phyloP scores from a whole-genome alignment of 2,329 filamentous ascomycete species.

The Paraconiothyrium brasiliense region DNA sequence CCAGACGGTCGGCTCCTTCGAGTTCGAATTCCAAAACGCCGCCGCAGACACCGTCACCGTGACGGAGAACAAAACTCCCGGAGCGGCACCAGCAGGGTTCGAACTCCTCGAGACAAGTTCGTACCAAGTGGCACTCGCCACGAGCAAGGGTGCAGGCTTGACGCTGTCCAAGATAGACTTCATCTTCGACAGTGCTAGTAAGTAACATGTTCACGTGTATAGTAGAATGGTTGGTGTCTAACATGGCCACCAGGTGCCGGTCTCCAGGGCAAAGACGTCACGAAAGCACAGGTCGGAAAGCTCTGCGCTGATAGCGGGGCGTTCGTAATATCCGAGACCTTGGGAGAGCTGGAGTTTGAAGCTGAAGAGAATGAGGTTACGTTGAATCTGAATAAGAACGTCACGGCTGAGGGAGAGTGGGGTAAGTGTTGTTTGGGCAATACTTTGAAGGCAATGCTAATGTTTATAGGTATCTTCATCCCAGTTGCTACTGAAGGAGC shows the following conservation, averaged over 20 bases:
- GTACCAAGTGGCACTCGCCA: conserved; percentile 27
- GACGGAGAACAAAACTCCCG: conserved; percentile 29
- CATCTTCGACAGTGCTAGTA: conserved; percentile 32
- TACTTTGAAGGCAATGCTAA: neutral
- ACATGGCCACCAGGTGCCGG: conserved; percentile 19
- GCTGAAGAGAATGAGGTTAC: conserved; percentile 36
- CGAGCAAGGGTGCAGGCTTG: conserved; percentile 32
- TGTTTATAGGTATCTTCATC: neutral
- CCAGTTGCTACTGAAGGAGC: neutral
- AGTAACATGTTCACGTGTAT: neutral
- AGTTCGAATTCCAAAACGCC: conserved; percentile 31
- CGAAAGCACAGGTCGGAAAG: conserved; percentile 29
- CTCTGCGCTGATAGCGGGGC: conserved; percentile 29
- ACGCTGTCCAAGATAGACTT: conserved; percentile 36
- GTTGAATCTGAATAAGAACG: conserved; percentile 34
- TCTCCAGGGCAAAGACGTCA: conserved; percentile 31
- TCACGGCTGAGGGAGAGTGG: conserved; percentile 35
- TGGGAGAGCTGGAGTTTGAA: conserved; percentile 36
- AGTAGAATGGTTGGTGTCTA: neutral
- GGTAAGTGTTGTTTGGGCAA: conserved; percentile 20
- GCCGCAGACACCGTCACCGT: conserved; percentile 31
- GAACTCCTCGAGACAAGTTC: conserved; percentile 32
- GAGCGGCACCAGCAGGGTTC: conserved; percentile 29
- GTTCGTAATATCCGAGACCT: conserved; percentile 29
- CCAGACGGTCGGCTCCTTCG: conserved; percentile 32